A percentile compares a stretch with the other conserved stretches of the same genome.
Evolutionary conservation across 257 asterid species (phyloP).

Genomic region (Gentiana straminea): DNA sequence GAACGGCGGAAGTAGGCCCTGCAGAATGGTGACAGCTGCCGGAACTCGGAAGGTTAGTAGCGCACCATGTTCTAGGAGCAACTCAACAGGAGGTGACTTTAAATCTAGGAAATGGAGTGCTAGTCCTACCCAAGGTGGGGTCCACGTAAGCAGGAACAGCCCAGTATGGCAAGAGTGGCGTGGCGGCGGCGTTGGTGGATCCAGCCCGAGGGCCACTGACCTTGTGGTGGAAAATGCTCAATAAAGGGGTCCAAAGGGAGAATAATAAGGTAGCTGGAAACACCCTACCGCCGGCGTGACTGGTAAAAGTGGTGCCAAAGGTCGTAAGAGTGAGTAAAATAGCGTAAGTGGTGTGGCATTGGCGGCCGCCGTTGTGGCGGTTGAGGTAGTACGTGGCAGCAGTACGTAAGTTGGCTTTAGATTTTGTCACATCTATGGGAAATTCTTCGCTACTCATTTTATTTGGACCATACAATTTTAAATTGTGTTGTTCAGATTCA

Average conservation of each 20-base stretch:
- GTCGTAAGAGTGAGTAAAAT: slow-evolving; percentile 44
- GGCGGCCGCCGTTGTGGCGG: slow-evolving; percentile 19
- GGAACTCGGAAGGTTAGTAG: slow-evolving; percentile 71
- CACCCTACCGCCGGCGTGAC: slow-evolving; percentile 9
- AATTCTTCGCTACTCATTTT: no score
- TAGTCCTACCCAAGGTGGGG: slow-evolving; percentile 68
- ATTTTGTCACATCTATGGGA: no score
- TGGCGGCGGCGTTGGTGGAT: background rate
- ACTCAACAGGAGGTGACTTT: slow-evolving; percentile 85
- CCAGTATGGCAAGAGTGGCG: slow-evolving; percentile 91
- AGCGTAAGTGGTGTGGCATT: slow-evolving; percentile 15
- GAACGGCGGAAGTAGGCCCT: slow-evolving; percentile 54
- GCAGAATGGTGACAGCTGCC: slow-evolving; percentile 26
- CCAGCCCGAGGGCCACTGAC: slow-evolving; percentile 5
- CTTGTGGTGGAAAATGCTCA: slow-evolving; percentile 13
- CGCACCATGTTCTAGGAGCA: slow-evolving; percentile 93
- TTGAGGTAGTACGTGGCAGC: slow-evolving; percentile 60
- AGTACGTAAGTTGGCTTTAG: slow-evolving; percentile 5
- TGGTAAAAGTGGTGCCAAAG: slow-evolving; percentile 6
- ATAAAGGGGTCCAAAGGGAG: slow-evolving; percentile 27
- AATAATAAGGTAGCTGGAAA: slow-evolving; percentile 37
- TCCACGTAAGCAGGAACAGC: slow-evolving; percentile 69
- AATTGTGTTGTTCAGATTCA: no score
- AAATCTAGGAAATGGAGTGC: slow-evolving; percentile 67
- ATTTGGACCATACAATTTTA: no score